A percentile compares a stretch with the other conserved stretches of the same genome.
Evolutionary conservation across 2,329 filamentous ascomycete species (phyloP).

Genomic region (Mycosphaerella sp.): DNA sequence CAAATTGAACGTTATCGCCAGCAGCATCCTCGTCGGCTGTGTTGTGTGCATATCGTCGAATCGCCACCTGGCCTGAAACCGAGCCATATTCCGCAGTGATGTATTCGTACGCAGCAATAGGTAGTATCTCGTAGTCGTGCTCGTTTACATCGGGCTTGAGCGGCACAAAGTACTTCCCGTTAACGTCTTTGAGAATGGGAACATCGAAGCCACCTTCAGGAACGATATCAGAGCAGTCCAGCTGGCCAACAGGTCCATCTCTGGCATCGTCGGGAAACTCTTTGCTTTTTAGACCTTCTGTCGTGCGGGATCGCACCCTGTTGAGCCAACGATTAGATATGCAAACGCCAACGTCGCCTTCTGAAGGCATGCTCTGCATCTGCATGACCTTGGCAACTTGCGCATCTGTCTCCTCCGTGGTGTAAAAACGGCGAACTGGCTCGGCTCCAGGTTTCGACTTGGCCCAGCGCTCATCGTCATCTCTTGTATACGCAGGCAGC

Average conservation of each 20-base stretch:
- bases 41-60: constrained; percentile 72
- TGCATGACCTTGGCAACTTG: constrained; percentile 69
- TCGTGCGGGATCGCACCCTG: constrained; percentile 61
- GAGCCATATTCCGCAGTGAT: constrained; percentile 78
- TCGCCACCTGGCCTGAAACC: constrained; percentile 56
- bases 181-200: constrained; percentile 23
- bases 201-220: constrained; percentile 27
- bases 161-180: constrained; percentile 54
- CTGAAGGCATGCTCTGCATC: constrained; percentile 49
- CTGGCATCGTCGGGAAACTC: constrained; percentile 54
- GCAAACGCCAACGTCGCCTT: constrained; percentile 69
- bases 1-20: constrained; percentile 66
- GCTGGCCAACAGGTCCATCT: constrained; percentile 64
- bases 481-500: constrained; percentile 25
- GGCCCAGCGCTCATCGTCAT: constrained; percentile 15
- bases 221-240: constrained; percentile 83
- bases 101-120: constrained; percentile 72
- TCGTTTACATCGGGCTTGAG: constrained; percentile 62
- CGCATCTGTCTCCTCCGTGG: constrained; percentile 45
- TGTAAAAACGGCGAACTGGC: not conserved
- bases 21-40: constrained; percentile 55
- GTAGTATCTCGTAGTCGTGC: constrained; percentile 72
- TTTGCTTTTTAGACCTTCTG: constrained; percentile 51
- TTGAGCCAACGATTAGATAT: constrained; percentile 75
- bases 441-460: not conserved